Evolutionary conservation across 2,329 filamentous ascomycete genomes (phyloP).

Genomic region (Xylariaceae sp.): DNA sequence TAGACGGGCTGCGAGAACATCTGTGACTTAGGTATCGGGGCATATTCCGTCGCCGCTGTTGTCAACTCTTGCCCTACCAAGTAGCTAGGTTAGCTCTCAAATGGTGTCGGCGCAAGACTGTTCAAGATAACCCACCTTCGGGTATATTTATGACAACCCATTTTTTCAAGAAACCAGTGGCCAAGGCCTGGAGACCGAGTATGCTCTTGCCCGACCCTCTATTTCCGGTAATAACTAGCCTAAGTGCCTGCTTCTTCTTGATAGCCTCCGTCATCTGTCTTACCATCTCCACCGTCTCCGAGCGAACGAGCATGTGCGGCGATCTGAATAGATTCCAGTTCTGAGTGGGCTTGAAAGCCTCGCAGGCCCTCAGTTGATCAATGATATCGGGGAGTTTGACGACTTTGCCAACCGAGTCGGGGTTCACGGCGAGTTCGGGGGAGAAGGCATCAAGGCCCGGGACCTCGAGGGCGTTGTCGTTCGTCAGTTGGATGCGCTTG

Average conservation of each 20-base stretch:
- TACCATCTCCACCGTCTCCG: constrained; percentile 70
- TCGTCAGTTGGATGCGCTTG: constrained; percentile 87
- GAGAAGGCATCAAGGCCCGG: constrained; percentile 58
- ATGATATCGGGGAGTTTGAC: constrained; percentile 64
- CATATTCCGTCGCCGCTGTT: constrained; percentile 75
- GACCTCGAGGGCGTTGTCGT: constrained; percentile 84
- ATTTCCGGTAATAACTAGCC: constrained; percentile 66
- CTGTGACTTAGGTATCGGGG: constrained; percentile 55
- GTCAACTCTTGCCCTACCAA: constrained; percentile 66
- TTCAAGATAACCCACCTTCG: constrained; percentile 57
- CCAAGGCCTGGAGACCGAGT: constrained; percentile 74
- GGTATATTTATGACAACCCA: constrained; percentile 90
- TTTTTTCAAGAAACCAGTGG: constrained; percentile 71
- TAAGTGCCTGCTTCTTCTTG: constrained; percentile 48
- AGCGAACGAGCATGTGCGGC: constrained; percentile 71
- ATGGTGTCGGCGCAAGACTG: background rate
- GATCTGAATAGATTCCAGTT: constrained; percentile 80
- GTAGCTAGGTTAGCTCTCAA: background rate
- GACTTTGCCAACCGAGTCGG: constrained; percentile 58
- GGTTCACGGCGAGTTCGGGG: constrained; percentile 47
- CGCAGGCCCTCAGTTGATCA: constrained; percentile 73
- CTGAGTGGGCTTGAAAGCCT: constrained; percentile 88
- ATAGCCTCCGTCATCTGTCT: constrained; percentile 54
- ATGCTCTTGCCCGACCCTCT: constrained; percentile 81
- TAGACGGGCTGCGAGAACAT: constrained; percentile 77